Base-by-base conservation (phyloP, 345 rosid species). In the Lumnitzera racemosa region DNA sequence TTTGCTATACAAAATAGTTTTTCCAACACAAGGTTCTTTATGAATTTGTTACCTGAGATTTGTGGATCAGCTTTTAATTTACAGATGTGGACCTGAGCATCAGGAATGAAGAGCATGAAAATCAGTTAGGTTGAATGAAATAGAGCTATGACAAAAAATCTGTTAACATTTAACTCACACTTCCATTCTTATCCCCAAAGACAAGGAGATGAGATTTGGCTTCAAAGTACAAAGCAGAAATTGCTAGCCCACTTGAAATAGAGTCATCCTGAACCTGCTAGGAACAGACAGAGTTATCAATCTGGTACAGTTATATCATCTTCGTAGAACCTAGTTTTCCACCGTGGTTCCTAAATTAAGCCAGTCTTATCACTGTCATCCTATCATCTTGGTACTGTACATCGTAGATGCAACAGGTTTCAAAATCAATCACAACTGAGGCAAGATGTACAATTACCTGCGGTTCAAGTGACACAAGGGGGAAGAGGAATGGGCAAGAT, bases 171-270 rank as follows among this genome's bases (percentile, higher is more conserved):
- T 7, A 60, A 53, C 71, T 68, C 63, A 88, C 95, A 89, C 53
- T 77, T 81, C 98, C 96, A 68, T 59, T 78, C 49, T 85, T 83
- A 75, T 91, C 96, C 58, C 98, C 96, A 47, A 95, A 81, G 58
- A 80, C 72, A 73, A 92, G 92, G 63, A 82, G 62, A 57, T 74
- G 80, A 49, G 83, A 49, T 65, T 69, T 68, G 17, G 74, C 74
- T 67, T 85, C 91, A 67, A 78, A 89, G 74, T 71, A 70, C 58
- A 89, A 74, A 51, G 91, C 80, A 12, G 96, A 83, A 56, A 89
- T 47, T 11, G 96, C 74, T 36, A 67, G 59, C 58, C 94, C 88
- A 46, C 90, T 84, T 64, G 72, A 64, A 66, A 96, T 76, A 59
- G 57, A 59, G 66, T 85, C 86, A 56, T 80, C 90, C 73, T 85